Evolutionary conservation across 2,329 filamentous ascomycete genomes (phyloP).

Genomic region (Alternaria sp.): DNA sequence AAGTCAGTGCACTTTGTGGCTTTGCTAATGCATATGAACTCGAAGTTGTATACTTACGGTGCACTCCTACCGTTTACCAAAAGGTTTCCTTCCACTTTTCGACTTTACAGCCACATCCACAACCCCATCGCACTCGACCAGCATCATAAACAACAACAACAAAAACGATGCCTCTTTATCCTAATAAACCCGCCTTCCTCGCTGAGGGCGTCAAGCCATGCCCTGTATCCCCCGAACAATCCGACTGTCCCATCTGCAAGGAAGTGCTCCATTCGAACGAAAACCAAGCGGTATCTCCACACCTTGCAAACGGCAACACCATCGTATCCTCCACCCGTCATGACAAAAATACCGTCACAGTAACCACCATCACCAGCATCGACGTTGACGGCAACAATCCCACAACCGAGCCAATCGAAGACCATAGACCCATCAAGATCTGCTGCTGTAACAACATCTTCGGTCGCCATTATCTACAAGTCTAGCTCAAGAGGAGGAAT

Average conservation of each 20-base stretch:
- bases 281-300: not conserved
- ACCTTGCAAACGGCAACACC: not conserved
- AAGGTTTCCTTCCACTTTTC: not conserved
- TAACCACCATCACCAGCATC: not conserved
- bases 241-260: not conserved
- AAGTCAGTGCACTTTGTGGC: not conserved
- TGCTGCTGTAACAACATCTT: constrained; percentile 8
- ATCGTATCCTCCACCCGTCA: no score
- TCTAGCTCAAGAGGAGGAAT: constrained; percentile 1
- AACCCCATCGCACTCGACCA: not conserved
- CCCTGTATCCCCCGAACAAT: not conserved
- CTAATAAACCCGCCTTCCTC: not conserved
- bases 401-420: not conserved
- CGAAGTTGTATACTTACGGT: not conserved
- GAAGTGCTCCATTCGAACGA: not conserved
- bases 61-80: not conserved
- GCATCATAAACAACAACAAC: not conserved
- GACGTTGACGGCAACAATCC: no score
- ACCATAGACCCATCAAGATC: not conserved
- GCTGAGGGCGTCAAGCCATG: not conserved
- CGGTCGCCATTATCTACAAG: not conserved
- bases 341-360: not conserved
- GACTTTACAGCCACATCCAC: not conserved
- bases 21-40: not conserved
- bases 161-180: not conserved